Evolutionary conservation across 2,329 filamentous ascomycete species (phyloP).

Genomic region (Diaporthe ampelina): DNA sequence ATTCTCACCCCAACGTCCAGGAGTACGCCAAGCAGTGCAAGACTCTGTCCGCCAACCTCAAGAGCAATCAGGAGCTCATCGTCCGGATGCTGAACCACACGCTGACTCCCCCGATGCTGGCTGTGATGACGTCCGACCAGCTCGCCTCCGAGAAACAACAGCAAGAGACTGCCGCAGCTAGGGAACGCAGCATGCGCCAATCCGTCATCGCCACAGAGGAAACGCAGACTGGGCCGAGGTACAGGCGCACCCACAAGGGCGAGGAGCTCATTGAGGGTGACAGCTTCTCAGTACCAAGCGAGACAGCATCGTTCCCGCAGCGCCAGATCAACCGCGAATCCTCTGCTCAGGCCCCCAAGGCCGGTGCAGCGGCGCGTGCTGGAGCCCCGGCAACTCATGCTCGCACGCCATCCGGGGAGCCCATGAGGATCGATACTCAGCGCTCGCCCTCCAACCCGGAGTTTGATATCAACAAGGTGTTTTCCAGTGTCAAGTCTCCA

Average conservation of each 20-base stretch:
- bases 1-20: constrained; percentile 65
- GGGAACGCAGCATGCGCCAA: constrained; percentile 83
- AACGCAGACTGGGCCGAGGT: constrained; percentile 73
- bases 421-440: constrained; percentile 62
- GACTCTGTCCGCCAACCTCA: constrained; percentile 86
- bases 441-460: constrained; percentile 68
- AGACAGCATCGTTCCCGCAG: constrained; percentile 54
- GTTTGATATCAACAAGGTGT: constrained; percentile 90
- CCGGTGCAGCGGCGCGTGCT: constrained; percentile 16
- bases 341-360: constrained; percentile 31
- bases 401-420: constrained; percentile 43
- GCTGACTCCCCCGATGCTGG: constrained; percentile 81
- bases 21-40: constrained; percentile 76
- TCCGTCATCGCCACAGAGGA: constrained; percentile 85
- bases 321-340: constrained; percentile 52
- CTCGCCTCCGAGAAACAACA: constrained; percentile 94
- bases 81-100: constrained; percentile 80
- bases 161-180: constrained; percentile 80
- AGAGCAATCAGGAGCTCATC: constrained; percentile 85
- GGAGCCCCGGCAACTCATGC: constrained; percentile 32
- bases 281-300: constrained; percentile 54
- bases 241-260: constrained; percentile 93
- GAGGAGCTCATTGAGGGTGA: constrained; percentile 91
- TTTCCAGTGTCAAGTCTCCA: constrained; percentile 85
- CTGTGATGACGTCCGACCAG: constrained; percentile 90